phyloP scores from a whole-genome alignment of 2,329 filamentous ascomycete species.

The Ampelomyces quisqualis region DNA sequence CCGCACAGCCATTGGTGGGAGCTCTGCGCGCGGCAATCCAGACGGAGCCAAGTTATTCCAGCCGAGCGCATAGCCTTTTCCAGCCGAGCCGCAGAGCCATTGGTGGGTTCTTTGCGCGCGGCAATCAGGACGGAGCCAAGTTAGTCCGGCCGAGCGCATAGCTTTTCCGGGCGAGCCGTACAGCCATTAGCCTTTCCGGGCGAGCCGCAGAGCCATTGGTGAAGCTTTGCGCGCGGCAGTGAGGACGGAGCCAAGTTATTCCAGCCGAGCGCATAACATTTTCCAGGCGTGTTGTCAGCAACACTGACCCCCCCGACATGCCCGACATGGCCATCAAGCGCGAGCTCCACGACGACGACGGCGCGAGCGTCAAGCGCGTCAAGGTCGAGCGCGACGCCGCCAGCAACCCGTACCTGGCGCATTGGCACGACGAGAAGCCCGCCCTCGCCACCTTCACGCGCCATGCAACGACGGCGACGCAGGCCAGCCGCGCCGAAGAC shows the following conservation, averaged over 20 bases:
- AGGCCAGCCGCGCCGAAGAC: slow-evolving; percentile 75
- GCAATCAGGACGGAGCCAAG: too few relatives aligned
- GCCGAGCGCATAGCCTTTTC: too few relatives aligned
- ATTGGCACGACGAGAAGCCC: slow-evolving; percentile 66
- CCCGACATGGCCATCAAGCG: slow-evolving; percentile 58
- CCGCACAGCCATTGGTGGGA: too few relatives aligned
- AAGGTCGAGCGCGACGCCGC: slow-evolving; percentile 52
- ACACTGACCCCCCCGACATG: slow-evolving; percentile 6
- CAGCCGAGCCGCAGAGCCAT: too few relatives aligned
- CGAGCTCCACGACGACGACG: slow-evolving; percentile 51
- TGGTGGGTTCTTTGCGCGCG: too few relatives aligned
- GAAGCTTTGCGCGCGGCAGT: too few relatives aligned
- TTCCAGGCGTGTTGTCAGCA: slow-evolving; percentile 6
- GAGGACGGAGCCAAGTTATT: slow-evolving; percentile 13
- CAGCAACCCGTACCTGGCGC: slow-evolving; percentile 86
- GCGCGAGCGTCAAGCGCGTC: slow-evolving; percentile 56
- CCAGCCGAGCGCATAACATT: slow-evolving; percentile 22
- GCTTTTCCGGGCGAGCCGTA: too few relatives aligned
- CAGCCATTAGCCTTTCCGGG: too few relatives aligned
- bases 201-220: too few relatives aligned
- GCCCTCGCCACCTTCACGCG: slow-evolving; percentile 66
- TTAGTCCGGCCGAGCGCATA: too few relatives aligned
- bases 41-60: too few relatives aligned
- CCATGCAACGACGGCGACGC: slow-evolving; percentile 75
- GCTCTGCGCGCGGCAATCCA: too few relatives aligned